Evolutionary conservation across 2,329 filamentous ascomycete species (phyloP).

Genomic region (Leptographium flavum): DNA sequence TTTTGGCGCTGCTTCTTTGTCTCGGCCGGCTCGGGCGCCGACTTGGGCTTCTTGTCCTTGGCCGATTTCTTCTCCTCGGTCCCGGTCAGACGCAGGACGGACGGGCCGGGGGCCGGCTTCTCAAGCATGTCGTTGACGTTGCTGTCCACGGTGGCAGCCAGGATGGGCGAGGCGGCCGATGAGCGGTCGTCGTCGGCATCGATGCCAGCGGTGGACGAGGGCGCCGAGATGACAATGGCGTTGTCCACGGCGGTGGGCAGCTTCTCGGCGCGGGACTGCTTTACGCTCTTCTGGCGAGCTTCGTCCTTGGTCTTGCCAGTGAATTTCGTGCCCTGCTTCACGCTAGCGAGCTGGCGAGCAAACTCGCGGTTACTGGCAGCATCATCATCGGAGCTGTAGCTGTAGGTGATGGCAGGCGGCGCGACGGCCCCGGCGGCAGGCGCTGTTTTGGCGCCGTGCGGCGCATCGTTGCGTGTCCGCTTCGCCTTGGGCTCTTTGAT

Average conservation of each 20-base stretch:
- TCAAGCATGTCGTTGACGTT: constrained; percentile 91
- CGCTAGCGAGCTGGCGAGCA: constrained; percentile 55
- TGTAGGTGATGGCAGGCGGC: constrained; percentile 12
- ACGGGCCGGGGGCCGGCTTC: constrained; percentile 49
- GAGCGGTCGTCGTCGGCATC: constrained; percentile 76
- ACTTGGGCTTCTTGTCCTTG: constrained; percentile 47
- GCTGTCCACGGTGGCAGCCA: constrained; percentile 40
- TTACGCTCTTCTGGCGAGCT: constrained; percentile 54
- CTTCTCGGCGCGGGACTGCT: constrained; percentile 50
- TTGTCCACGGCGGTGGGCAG: constrained; percentile 22
- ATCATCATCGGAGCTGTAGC: constrained; percentile 42
- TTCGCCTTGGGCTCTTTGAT: constrained; percentile 17
- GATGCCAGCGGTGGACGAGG: constrained; percentile 56
- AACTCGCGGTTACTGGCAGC: constrained; percentile 48
- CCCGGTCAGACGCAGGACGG: constrained; percentile 65
- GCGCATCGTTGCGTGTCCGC: constrained; percentile 22
- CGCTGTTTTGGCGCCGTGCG: constrained; percentile 21
- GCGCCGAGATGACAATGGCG: constrained; percentile 34
- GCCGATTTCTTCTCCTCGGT: constrained; percentile 37
- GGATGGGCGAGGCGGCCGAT: constrained; percentile 50
- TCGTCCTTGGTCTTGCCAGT: constrained; percentile 38
- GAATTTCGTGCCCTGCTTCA: constrained; percentile 55
- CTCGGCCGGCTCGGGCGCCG: constrained; percentile 49
- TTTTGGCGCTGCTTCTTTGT: constrained; percentile 96
- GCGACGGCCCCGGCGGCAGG: constrained; percentile 2